phyloP scores from a whole-genome alignment of 257 asterid species.

The Catharanthus roseus region DNA sequence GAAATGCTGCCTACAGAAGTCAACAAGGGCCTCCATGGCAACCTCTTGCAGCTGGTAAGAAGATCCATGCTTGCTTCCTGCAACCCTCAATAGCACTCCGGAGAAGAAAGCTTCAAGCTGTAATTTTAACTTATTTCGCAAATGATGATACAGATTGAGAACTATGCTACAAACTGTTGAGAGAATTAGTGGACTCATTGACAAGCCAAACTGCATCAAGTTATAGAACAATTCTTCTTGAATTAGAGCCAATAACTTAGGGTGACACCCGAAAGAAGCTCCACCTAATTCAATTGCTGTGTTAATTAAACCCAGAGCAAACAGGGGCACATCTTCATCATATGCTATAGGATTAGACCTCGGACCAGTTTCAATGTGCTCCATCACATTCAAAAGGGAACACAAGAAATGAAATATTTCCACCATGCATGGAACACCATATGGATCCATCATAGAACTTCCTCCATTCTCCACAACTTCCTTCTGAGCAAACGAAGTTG shows the following conservation, averaged over 20 bases:
- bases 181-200: constrained; percentile 91
- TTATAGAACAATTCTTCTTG: constrained; percentile 82
- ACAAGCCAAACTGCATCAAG: constrained; percentile 89
- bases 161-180: constrained; percentile 90
- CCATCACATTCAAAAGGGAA: constrained; percentile 83
- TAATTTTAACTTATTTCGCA: constrained; percentile 69
- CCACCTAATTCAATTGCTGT: constrained; percentile 88
- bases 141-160: constrained; percentile 87
- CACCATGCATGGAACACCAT: constrained; percentile 90
- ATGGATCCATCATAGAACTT: constrained; percentile 63
- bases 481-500: constrained; percentile 23
- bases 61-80: constrained; percentile 78
- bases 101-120: constrained; percentile 88
- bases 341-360: constrained; percentile 74
- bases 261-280: constrained; percentile 62
- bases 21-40: constrained; percentile 93
- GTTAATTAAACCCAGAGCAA: constrained; percentile 88
- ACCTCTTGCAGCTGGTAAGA: constrained; percentile 96
- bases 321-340: constrained; percentile 95
- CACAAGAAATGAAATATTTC: constrained; percentile 87
- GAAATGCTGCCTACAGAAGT: constrained; percentile 88
- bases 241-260: constrained; percentile 66
- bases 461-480: constrained; percentile 34
- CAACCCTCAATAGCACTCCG: constrained; percentile 68
- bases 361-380: constrained; percentile 57